phyloP scores from a whole-genome alignment of 2,329 filamentous ascomycete species.

The Calonectria hongkongensis region DNA sequence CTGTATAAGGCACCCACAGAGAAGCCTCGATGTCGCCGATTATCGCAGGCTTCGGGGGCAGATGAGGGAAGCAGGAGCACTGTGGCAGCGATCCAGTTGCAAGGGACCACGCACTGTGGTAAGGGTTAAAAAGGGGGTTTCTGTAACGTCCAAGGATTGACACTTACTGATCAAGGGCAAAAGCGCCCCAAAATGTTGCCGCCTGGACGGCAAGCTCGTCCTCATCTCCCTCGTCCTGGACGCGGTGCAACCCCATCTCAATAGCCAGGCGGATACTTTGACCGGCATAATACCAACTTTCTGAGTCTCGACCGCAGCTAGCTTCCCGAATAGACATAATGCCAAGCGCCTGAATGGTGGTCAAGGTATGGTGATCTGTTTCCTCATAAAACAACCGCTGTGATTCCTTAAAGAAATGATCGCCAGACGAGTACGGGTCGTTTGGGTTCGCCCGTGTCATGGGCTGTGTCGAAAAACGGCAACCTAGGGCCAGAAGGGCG shows the following conservation, averaged over 20 bases:
- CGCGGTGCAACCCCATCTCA: slow-evolving; percentile 81
- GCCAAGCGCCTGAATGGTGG: slow-evolving; percentile 84
- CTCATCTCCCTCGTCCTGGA: slow-evolving; percentile 68
- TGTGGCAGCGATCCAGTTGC: slow-evolving; percentile 78
- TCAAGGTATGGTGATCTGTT: slow-evolving; percentile 76
- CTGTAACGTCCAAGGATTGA: not conserved
- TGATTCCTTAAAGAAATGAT: slow-evolving; percentile 84
- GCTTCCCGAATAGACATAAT: slow-evolving; percentile 86
- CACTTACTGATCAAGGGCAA: slow-evolving; percentile 78
- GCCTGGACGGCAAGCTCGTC: slow-evolving; percentile 75
- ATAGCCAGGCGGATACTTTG: slow-evolving; percentile 83
- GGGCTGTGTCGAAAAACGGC: slow-evolving; percentile 80
- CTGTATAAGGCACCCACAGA: slow-evolving; percentile 75
- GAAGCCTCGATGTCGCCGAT: slow-evolving; percentile 77
- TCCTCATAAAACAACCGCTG: slow-evolving; percentile 76
- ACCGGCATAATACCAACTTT: slow-evolving; percentile 83
- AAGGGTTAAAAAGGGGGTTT: slow-evolving; percentile 46
- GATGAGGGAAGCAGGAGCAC: slow-evolving; percentile 73
- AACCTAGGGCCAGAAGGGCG: slow-evolving; percentile 78
- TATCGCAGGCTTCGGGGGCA: slow-evolving; percentile 76
- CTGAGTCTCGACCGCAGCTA: slow-evolving; percentile 82
- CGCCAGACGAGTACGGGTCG: slow-evolving; percentile 79
- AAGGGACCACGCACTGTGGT: slow-evolving; percentile 76
- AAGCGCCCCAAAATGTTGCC: slow-evolving; percentile 78
- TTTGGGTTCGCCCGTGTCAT: slow-evolving; percentile 77